Base-by-base conservation (phyloP, 164 flowering plant species). In the Protea cynaroides region DNA sequence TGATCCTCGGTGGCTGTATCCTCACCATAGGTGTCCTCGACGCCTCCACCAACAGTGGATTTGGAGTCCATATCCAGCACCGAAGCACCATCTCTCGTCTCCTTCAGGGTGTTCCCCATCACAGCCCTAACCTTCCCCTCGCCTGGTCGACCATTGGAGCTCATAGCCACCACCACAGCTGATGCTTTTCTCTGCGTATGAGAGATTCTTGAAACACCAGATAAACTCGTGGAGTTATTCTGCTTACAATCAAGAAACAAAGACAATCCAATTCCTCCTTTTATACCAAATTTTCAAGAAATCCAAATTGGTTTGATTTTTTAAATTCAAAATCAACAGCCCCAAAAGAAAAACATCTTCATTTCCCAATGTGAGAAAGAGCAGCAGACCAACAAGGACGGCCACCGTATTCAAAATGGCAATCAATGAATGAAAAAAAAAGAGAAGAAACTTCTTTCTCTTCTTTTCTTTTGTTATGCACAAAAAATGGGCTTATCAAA, bases 1-100 rank as follows among this genome's bases (percentile, higher is more conserved):
- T 81, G 88, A 46, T 86, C 90, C 73, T 83, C 85, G 5, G 88
- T 82, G 62, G 90, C 96, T 0, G 64, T 50, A 71, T 88, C 92
- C 74, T 86, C 96, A 24, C 87, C 90, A 71, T 86, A 88, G 23
- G 72, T 69, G 53, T 86, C 92, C 70, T 75, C 74, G 29, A 85
- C 89, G 43, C 92, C 92, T 40, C 90, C 90, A 21, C 78, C 84
- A 10, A 81, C 87, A 62, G 82, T 73, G 68, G 84, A 71, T 61
- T 71, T 76, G 18, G 80, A 50, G 29, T 72, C 79, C 66, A 70
- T 2, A 55, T 78, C 80, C n/a, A 77, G 65, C 59, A 78, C 86
- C 5, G 80, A 73, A 11, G 69, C 25, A 36, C 64, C 69, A 15
- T 67, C 34, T 21, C 74, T 69, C 40, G 67, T 57, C 40, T 75